Conservation (phyloP, 441 rosid genomes). For the Gossypium schwendimanii region DNA sequence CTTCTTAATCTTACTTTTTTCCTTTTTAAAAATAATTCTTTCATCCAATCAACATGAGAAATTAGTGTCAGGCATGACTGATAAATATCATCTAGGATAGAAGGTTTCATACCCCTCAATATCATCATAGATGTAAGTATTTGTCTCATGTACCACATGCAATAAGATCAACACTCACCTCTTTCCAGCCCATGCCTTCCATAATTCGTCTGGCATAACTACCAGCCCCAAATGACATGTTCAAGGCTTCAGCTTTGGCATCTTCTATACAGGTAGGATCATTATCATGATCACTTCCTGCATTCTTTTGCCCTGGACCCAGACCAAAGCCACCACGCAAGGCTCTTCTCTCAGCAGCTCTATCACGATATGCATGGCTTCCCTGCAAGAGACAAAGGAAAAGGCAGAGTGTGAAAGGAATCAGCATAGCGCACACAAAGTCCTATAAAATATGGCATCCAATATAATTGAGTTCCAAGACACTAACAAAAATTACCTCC, state of each 20-base stretch:
- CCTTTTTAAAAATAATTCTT: background rate
- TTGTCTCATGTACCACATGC: background rate
- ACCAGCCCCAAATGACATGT: constrained; percentile 65
- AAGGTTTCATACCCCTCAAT: background rate
- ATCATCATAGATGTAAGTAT: background rate
- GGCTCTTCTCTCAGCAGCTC: constrained; percentile 88
- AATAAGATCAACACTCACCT: constrained; percentile 35
- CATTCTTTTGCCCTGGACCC: constrained; percentile 79
- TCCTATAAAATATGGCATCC: background rate
- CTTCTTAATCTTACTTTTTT: background rate
- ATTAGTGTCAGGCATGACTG: background rate
- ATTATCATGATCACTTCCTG: constrained; percentile 14
- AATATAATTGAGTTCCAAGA: background rate
- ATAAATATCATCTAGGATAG: background rate
- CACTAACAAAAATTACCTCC: background rate
- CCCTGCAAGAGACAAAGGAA: constrained; percentile 23
- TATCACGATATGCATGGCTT: constrained; percentile 58
- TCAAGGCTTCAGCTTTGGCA: constrained; percentile 61
- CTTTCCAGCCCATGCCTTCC: constrained; percentile 87
- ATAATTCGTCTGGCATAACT: constrained; percentile 77
- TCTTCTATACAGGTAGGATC: constrained; percentile 36
- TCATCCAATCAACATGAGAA: background rate
- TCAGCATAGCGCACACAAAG: background rate
- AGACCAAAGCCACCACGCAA: constrained; percentile 77
- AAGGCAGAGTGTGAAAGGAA: background rate